Base-by-base conservation (phyloP, 2,329 filamentous ascomycete genomes). In the Leptographium radiaticola region DNA sequence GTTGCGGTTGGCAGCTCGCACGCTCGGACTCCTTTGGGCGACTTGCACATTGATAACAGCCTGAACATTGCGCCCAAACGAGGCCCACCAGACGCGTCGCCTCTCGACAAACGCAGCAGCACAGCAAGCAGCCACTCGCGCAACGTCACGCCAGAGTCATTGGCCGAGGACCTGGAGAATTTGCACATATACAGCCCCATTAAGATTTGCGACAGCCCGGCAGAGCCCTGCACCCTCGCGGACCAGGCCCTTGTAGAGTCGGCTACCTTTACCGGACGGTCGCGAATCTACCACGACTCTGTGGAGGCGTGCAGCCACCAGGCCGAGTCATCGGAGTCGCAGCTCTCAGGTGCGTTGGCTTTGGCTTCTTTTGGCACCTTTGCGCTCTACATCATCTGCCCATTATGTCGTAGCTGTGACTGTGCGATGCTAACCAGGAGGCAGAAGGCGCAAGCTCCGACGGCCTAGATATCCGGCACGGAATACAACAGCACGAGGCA, bases 401-500 rank as follows among this genome's bases (percentile, higher is more conserved):
- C 5, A 8, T 13, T 25, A 3, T 44, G 13, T 15, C 15, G 16
- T 25, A 16, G 6, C 7, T 40, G 39, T 40, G 39, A 16, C n/a
- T 16, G 16, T 40, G 43, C 43, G 43, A 12, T 31, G 20, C 6
- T 30, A 20, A 30, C 10, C 12, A 13, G 43, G 6, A 11, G 10
- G n/a, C 40, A 6, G 13, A 15, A 12, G 2, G 6, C 20, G 20
- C 43, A 31, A 48, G 45, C 15, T 7, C 13, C 45, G 13, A 48
- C 31, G 31, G 51, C 11, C 9, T 52, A 12, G 42, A 49, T 15
- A 46, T 56, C 12, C 57, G 53, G 30, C 42, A 49, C 9, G 48
- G 47, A 7, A 47, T 60, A 16, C 48, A 54, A 51, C 70, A 66
- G 58, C 73, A 76, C 62, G 64, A 70, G 57, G 67, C 69, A 66